A percentile compares a stretch with the other conserved stretches of the same genome.
phyloP scores from a whole-genome alignment of 2,329 filamentous ascomycete species.

The Capronia epimyces region DNA sequence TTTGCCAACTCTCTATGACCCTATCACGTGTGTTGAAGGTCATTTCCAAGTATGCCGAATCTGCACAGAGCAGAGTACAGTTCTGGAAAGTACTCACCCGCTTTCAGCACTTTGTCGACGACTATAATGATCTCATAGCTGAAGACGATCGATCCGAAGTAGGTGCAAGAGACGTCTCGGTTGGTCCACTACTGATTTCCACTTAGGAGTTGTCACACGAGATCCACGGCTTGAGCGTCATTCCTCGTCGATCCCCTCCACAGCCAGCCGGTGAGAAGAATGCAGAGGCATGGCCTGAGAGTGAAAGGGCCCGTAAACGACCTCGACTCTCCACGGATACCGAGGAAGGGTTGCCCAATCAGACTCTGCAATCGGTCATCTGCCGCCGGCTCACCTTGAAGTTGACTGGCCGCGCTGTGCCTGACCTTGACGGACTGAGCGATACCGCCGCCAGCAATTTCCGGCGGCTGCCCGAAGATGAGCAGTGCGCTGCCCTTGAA shows the following conservation, averaged over 20 bases:
- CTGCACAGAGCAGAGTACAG: slow-evolving; percentile 10
- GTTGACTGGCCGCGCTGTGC: slow-evolving; percentile 35
- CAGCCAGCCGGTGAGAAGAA: slow-evolving; percentile 5
- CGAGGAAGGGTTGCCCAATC: slow-evolving; percentile 26
- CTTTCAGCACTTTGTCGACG: slow-evolving; percentile 10
- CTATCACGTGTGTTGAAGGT: slow-evolving; percentile 12
- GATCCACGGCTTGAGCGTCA: slow-evolving; percentile 8
- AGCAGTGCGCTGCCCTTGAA: slow-evolving; percentile 51
- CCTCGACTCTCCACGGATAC: slow-evolving; percentile 34
- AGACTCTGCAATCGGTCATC: slow-evolving; percentile 30
- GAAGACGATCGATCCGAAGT: slow-evolving; percentile 7
- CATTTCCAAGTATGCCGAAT: slow-evolving; percentile 11
- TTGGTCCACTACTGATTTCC: not conserved
- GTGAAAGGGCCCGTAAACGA: slow-evolving; percentile 34
- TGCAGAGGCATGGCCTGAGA: slow-evolving; percentile 18
- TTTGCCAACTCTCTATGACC: slow-evolving; percentile 6
- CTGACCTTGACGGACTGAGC: slow-evolving; percentile 40
- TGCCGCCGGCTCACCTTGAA: slow-evolving; percentile 32
- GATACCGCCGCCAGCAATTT: slow-evolving; percentile 43
- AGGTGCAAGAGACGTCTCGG: not conserved
- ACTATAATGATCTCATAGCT: slow-evolving; percentile 2
- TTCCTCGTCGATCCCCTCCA: not conserved
- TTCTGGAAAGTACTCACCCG: slow-evolving; percentile 13
- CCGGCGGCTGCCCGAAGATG: slow-evolving; percentile 42
- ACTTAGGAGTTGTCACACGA: slow-evolving; percentile 10